phyloP scores from a whole-genome alignment of 768 basidiomycete species.

The Lentinula boryana region DNA sequence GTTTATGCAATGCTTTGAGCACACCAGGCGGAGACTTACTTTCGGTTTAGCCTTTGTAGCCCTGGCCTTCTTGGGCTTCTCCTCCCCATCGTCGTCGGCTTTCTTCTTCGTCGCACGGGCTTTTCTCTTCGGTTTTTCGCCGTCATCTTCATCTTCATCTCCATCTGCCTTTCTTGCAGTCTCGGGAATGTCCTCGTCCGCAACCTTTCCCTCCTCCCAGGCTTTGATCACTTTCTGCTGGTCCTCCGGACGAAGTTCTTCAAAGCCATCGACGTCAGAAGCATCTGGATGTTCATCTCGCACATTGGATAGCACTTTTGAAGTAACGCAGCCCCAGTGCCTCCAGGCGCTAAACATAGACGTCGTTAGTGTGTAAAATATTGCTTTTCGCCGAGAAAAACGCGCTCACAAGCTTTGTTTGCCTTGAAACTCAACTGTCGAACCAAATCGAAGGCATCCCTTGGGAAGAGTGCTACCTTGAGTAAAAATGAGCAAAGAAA shows the following conservation, averaged over 20 bases:
- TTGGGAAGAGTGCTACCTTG: conserved; percentile 69
- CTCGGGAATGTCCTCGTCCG: conserved; percentile 77
- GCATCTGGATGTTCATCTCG: conserved; percentile 53
- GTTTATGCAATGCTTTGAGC: not conserved
- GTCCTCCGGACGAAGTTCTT: conserved; percentile 64
- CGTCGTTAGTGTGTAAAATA: not conserved
- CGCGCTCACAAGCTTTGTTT: conserved; percentile 55
- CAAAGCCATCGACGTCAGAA: conserved; percentile 81
- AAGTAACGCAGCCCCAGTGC: conserved; percentile 86
- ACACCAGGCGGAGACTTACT: conserved; percentile 6
- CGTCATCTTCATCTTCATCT: conserved; percentile 36
- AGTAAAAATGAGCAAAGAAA: not conserved
- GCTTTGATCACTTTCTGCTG: conserved; percentile 67
- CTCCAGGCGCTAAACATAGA: conserved; percentile 62
- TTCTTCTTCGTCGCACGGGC: conserved; percentile 36
- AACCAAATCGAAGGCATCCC: conserved; percentile 67
- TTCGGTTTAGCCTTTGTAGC: conserved; percentile 16
- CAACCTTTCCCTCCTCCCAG: conserved; percentile 73
- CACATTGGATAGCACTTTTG: conserved; percentile 63
- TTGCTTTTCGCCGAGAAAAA: not conserved
- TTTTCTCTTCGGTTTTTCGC: conserved; percentile 50
- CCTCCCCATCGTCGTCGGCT: conserved; percentile 16
- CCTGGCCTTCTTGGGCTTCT: conserved; percentile 25
- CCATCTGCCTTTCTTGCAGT: conserved; percentile 55
- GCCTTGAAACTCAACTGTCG: conserved; percentile 69